These are phyloP conservation scores for Syzygium aromaticum DNA, from an alignment of 345 rosid species.

Conservation along the genomic window DNA sequence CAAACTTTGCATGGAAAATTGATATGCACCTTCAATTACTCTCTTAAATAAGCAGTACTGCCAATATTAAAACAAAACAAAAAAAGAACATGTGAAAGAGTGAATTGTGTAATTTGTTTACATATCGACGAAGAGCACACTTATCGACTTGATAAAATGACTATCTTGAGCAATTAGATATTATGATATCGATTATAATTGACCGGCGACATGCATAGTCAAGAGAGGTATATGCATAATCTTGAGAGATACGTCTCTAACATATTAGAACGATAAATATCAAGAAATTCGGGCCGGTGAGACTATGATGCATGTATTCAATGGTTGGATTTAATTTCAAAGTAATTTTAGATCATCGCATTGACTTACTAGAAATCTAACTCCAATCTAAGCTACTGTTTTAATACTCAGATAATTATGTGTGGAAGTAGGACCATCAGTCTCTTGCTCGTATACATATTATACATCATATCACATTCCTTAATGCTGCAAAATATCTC, in stretches of 20 bases:
- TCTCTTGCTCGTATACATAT: no score
- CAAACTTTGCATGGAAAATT: neutral
- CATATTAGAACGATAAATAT: neutral
- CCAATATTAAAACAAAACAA: neutral
- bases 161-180: neutral
- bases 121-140: neutral
- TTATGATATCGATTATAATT: no score
- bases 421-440: no score
- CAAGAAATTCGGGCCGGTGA: neutral
- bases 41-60: neutral
- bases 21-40: neutral
- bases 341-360: neutral
- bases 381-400: no score
- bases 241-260: accelerated
- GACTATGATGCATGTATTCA: neutral
- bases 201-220: neutral
- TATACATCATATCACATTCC: no score
- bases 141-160: neutral
- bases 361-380: neutral
- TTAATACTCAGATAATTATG: no score
- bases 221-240: neutral
- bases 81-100: neutral
- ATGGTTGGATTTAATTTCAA: neutral
- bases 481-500: no score
- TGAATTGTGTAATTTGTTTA: no score